Base-by-base conservation (phyloP, 352 stramenopile genomes). In the Peronospora farinosa region DNA sequence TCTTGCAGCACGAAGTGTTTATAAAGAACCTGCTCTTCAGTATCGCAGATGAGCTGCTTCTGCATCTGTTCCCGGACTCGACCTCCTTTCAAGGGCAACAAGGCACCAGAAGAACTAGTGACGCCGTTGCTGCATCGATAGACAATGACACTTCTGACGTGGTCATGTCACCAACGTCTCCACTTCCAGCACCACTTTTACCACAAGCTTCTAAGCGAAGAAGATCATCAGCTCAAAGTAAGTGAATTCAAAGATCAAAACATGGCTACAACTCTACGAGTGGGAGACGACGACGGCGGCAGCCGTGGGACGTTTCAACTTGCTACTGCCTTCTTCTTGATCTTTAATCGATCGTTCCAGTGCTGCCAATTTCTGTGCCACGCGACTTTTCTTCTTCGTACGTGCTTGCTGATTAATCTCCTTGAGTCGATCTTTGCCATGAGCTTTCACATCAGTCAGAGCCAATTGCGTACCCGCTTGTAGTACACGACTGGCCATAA, bases 1-100 rank as follows among this genome's bases (percentile, higher is more conserved):
- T 94, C 40, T 42, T 92, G 49, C 83, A 94, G 66, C 80, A 92
- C 67, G 78, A 91, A 48, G 65, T 87, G n/a, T 86, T 92, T 56
- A 70, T 92, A 30, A 91, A 91, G 67, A 94, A 91, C 48, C 47
- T 94, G 45, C 45, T 87, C 23, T 92, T 91, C 50, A 89, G 71
- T 54, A 65, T 91, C 48, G 63, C 69, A 35, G 83, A 92, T 59
- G 78, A 89, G 48, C 56, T 92, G 44, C 65, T 89, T 35, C 60
- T 81, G 45, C 77, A 86, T 32, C 56, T 94, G 38, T 94, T 92
- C 40, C 78, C 78, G 0, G 72, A 94, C 23, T 76, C 67, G 16
- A 64, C 51, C 38, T 60, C 8, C 65, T 1, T 86, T 73, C 50
- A 77, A 73, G 37, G 54, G 60, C 57, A 84, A 75, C 48, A 56